phyloP scores from a whole-genome alignment of 2,329 filamentous ascomycete genomes.

The Cladosporium sp. region DNA sequence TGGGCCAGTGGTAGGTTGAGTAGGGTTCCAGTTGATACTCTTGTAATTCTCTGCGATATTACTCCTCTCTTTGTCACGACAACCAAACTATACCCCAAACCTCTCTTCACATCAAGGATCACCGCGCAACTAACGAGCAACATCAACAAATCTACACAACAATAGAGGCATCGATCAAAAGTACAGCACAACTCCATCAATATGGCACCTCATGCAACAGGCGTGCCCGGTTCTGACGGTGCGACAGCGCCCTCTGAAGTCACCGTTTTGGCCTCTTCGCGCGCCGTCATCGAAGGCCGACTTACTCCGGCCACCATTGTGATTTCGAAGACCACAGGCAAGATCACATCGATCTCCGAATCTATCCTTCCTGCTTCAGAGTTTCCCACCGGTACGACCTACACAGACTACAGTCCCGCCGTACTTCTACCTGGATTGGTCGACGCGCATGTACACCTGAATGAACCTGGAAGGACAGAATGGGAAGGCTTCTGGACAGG shows the following conservation, averaged over 20 bases:
- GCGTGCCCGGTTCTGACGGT: constrained; percentile 23
- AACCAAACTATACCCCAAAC: too few relatives aligned
- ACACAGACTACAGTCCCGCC: constrained; percentile 79
- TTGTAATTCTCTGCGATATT: neutral
- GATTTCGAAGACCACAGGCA: constrained; percentile 73
- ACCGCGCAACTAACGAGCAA: too few relatives aligned
- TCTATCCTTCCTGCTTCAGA: constrained; percentile 65
- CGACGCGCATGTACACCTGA: constrained; percentile 95
- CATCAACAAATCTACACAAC: too few relatives aligned
- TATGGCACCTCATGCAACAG: constrained; percentile 31
- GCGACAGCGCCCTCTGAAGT: constrained; percentile 36
- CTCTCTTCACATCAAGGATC: too few relatives aligned
- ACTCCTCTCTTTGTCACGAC: too few relatives aligned
- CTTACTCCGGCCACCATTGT: constrained; percentile 80
- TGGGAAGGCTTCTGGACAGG: constrained; percentile 98
- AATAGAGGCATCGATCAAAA: too few relatives aligned
- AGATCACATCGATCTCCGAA: constrained; percentile 73
- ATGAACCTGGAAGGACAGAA: constrained; percentile 93
- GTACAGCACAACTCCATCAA: neutral
- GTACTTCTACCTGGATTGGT: constrained; percentile 87
- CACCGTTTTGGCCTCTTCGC: constrained; percentile 76
- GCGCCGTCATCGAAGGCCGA: constrained; percentile 72
- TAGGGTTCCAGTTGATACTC: too few relatives aligned
- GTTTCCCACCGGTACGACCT: constrained; percentile 69
- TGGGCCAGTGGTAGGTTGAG: too few relatives aligned